Conservation (phyloP, 495 filamentous ascomycete species). For the Neurospora terricola region DNA sequence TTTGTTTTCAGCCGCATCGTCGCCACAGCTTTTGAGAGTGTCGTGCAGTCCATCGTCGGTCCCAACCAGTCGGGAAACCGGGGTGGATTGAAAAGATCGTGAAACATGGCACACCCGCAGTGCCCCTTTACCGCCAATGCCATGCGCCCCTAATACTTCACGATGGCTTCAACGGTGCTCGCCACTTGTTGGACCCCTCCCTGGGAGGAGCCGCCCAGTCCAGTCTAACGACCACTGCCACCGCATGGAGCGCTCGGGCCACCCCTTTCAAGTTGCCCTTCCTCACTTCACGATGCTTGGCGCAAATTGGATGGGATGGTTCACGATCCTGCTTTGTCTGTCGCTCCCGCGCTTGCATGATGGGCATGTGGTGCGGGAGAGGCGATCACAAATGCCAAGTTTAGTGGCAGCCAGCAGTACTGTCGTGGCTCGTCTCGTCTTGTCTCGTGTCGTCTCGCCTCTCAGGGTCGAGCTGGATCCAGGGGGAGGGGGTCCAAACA, state of each 20-base stretch:
- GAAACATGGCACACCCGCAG: not conserved
- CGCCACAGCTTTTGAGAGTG: not conserved
- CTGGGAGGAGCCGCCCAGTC: not conserved
- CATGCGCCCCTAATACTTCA: slow-evolving; percentile 4
- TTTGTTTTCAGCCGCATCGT: not conserved
- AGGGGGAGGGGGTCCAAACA: not conserved
- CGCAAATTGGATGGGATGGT: not conserved
- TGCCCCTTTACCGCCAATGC: not conserved
- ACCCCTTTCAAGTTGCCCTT: not conserved
- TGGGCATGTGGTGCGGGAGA: not conserved
- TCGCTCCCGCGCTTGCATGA: not conserved
- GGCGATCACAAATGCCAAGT: not conserved
- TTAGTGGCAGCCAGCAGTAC: not conserved
- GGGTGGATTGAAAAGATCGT: not conserved
- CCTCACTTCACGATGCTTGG: slow-evolving; percentile 1
- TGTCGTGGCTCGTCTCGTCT: not conserved
- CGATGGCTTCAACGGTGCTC: slow-evolving; percentile 11
- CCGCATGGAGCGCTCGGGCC: slow-evolving; percentile 2
- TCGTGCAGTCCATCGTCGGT: not conserved
- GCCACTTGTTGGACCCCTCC: not conserved
- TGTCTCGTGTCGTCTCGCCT: not conserved
- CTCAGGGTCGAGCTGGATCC: not conserved
- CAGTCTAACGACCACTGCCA: not conserved
- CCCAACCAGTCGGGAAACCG: not conserved
- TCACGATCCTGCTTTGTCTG: not conserved